Conservation (phyloP, 2,329 filamentous ascomycete genomes). For the Didymella arachidicola region DNA sequence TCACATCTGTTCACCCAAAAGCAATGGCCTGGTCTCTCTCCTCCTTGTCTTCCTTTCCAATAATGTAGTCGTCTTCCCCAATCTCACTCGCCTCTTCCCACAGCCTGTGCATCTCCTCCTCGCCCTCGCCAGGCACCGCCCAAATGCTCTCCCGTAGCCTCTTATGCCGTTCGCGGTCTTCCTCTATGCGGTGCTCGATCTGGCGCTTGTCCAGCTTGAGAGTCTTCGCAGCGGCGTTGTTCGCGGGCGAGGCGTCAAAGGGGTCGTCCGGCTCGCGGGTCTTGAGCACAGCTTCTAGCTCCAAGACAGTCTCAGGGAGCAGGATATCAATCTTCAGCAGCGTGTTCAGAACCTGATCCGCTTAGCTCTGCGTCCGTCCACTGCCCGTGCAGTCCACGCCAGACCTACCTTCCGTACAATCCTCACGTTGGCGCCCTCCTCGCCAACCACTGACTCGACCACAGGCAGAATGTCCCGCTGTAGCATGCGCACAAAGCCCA, state of each 20-base stretch:
- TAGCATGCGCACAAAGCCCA: constrained; percentile 91
- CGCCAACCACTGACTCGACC: constrained; percentile 91
- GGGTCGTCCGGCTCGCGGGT: constrained; percentile 68
- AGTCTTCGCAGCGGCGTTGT: constrained; percentile 10
- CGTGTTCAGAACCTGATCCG: constrained; percentile 69
- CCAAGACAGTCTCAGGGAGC: constrained; percentile 73
- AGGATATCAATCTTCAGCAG: constrained; percentile 77
- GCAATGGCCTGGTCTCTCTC: constrained; percentile 61
- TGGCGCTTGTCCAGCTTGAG: constrained; percentile 76
- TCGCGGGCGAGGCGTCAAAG: constrained; percentile 27
- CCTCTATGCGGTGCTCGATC: constrained; percentile 95
- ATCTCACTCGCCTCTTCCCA: constrained; percentile 90
- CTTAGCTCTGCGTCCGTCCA: background rate
- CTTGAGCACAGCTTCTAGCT: constrained; percentile 84
- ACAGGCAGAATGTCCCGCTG: constrained; percentile 90
- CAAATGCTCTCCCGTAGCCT: constrained; percentile 89
- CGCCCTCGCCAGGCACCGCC: constrained; percentile 73
- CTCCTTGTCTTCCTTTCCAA: constrained; percentile 75
- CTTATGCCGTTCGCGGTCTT: constrained; percentile 95
- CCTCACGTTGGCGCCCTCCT: constrained; percentile 88
- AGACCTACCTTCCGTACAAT: constrained; percentile 77
- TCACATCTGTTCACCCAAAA: constrained; percentile 34
- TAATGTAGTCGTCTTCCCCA: constrained; percentile 83
- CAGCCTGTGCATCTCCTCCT: constrained; percentile 76
- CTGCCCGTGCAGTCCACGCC: background rate